Evolutionary conservation across 2,329 filamentous ascomycete species (phyloP).

Genomic region (Colletotrichum eleusines): DNA sequence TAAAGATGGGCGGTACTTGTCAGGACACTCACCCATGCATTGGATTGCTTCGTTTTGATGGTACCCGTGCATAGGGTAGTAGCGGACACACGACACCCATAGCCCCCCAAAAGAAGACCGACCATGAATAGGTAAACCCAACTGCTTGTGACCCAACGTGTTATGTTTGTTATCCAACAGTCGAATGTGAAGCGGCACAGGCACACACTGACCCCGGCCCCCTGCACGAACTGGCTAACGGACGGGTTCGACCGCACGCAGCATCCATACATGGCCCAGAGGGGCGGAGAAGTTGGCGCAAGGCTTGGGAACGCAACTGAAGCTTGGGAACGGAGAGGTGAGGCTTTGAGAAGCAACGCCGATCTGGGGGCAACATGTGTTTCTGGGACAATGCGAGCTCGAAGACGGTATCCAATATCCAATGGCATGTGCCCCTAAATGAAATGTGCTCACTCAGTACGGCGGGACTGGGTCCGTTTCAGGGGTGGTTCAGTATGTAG

Average conservation of each 20-base stretch:
- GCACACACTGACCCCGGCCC: constrained; percentile 16
- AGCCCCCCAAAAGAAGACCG: neutral
- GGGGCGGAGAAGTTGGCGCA: neutral
- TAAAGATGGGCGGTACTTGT: neutral
- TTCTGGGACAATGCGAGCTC: constrained; percentile 16
- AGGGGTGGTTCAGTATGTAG: constrained; percentile 15
- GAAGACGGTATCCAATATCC: neutral
- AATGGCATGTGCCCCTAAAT: constrained; percentile 6
- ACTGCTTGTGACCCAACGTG: no score
- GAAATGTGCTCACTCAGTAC: constrained; percentile 37
- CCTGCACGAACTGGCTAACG: constrained; percentile 8
- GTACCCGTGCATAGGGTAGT: neutral
- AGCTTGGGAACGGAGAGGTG: constrained; percentile 37
- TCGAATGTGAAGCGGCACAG: neutral
- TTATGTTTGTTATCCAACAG: no score
- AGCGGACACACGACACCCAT: neutral
- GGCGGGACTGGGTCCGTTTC: constrained; percentile 36
- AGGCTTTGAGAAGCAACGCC: constrained; percentile 34
- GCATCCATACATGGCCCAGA: constrained; percentile 29
- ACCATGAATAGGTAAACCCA: no score
- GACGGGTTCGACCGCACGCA: constrained; percentile 37
- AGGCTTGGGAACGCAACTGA: neutral
- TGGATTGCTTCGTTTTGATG: neutral
- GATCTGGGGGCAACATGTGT: constrained; percentile 27
- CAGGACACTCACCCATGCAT: neutral